A percentile compares a stretch with the other conserved stretches of the same genome.
Evolutionary conservation across 106 monocot species (phyloP).

Genomic region (Ottelia alismoides): DNA sequence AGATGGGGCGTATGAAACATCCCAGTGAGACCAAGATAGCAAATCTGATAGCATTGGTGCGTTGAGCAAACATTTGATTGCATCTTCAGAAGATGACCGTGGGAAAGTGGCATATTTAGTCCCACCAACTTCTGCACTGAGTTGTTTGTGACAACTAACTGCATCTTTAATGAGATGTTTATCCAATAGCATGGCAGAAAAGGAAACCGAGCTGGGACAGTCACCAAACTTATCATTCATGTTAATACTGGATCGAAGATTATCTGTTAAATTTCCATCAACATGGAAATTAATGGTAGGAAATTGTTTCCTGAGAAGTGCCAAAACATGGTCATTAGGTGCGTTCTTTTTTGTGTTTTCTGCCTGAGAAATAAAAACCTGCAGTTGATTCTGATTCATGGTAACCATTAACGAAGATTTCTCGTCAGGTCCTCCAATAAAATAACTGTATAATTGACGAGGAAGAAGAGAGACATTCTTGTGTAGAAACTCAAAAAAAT

Average conservation of each 20-base stretch:
- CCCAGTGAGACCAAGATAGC: constrained; percentile 89
- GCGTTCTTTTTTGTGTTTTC: constrained; percentile 11
- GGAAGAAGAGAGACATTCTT: constrained; percentile 41
- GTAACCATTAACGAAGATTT: constrained; percentile 22
- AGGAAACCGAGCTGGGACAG: constrained; percentile 30
- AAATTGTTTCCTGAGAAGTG: constrained; percentile 76
- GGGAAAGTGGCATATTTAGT: constrained; percentile 6
- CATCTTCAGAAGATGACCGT: constrained; percentile 41
- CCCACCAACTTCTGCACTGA: constrained; percentile 1
- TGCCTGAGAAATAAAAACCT: constrained; percentile 51
- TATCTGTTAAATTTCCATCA: constrained; percentile 21
- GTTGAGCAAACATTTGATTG: constrained; percentile 58
- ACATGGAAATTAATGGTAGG: constrained; percentile 56
- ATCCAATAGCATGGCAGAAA: constrained; percentile 50
- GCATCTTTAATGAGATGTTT: constrained; percentile 18
- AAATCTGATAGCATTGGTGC: constrained; percentile 90
- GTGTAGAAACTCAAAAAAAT: constrained; percentile 58
- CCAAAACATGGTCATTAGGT: constrained; percentile 21
- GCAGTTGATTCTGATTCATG: constrained; percentile 42
- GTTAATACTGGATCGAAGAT: constrained; percentile 5
- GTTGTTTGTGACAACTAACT: neutral
- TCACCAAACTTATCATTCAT: constrained; percentile 1
- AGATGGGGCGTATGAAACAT: constrained; percentile 57
- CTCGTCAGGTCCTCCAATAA: constrained; percentile 9
- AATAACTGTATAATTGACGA: constrained; percentile 16